These are phyloP conservation scores for Boletus rufocinnamomeus DNA, from an alignment of 768 basidiomycete genomes.

Conservation along the genomic window DNA sequence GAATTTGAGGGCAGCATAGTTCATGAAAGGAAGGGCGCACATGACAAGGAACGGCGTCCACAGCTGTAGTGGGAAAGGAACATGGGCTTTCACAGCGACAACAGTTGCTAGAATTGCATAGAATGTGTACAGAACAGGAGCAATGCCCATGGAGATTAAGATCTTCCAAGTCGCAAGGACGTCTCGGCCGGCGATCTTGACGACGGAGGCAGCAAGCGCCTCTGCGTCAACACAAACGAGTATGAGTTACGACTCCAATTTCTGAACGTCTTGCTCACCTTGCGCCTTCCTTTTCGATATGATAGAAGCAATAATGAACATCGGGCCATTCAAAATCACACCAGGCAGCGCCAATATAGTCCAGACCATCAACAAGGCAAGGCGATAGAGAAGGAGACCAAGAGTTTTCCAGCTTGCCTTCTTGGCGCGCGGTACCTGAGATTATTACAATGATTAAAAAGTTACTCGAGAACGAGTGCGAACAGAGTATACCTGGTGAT, in stretches of 20 bases:
- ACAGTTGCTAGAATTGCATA: slow-evolving; percentile 81
- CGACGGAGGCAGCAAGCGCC: slow-evolving; percentile 92
- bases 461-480: background rate
- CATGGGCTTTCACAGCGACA: slow-evolving; percentile 66
- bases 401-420: slow-evolving; percentile 86
- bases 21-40: slow-evolving; percentile 79
- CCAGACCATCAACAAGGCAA: slow-evolving; percentile 79
- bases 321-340: slow-evolving; percentile 87
- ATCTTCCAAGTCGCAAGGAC: slow-evolving; percentile 99
- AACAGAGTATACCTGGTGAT: slow-evolving; percentile 71
- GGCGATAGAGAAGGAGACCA: slow-evolving; percentile 79
- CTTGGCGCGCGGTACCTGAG: slow-evolving; percentile 82
- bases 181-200: slow-evolving; percentile 94
- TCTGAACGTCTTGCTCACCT: slow-evolving; percentile 46
- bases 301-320: slow-evolving; percentile 87
- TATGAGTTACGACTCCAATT: background rate
- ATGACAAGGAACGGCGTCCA: slow-evolving; percentile 80
- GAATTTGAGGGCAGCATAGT: slow-evolving; percentile 92
- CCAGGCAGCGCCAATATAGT: slow-evolving; percentile 85
- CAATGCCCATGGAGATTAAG: slow-evolving; percentile 87
- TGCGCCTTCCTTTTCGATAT: slow-evolving; percentile 89
- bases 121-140: slow-evolving; percentile 80
- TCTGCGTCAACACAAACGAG: slow-evolving; percentile 46
- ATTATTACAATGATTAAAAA: slow-evolving; percentile 2
- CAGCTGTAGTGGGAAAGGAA: slow-evolving; percentile 62